Conservation (phyloP, 768 basidiomycete genomes). For the Mrakia blollopis region DNA sequence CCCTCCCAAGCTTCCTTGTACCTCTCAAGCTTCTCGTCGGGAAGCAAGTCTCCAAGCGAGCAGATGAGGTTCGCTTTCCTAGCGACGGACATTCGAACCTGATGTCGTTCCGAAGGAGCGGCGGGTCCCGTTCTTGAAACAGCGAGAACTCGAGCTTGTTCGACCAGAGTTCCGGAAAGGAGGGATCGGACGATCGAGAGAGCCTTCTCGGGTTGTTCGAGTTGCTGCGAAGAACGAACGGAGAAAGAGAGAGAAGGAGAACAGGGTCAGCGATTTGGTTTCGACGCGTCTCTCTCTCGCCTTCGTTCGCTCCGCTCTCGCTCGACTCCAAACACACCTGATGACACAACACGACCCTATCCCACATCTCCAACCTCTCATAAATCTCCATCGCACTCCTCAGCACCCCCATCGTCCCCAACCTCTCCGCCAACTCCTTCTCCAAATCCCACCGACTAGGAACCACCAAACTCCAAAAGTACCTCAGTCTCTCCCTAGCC, state of each 20-base stretch:
- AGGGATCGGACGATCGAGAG: slow-evolving; percentile 77
- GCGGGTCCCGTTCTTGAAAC: slow-evolving; percentile 24
- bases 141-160: slow-evolving; percentile 22
- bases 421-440: slow-evolving; percentile 77
- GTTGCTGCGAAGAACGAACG: slow-evolving; percentile 41
- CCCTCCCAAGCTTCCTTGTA: slow-evolving; percentile 76
- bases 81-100: slow-evolving; percentile 40
- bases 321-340: slow-evolving; percentile 42
- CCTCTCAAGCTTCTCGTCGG: slow-evolving; percentile 58
- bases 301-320: neutral
- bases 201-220: slow-evolving; percentile 74
- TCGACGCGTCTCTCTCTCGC: neutral
- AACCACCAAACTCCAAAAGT: slow-evolving; percentile 72
- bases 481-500: slow-evolving; percentile 62
- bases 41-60: slow-evolving; percentile 74
- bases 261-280: neutral
- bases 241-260: neutral
- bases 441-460: slow-evolving; percentile 94
- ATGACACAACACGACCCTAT: slow-evolving; percentile 87
- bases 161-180: slow-evolving; percentile 23
- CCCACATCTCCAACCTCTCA: slow-evolving; percentile 96
- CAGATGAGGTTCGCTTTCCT: slow-evolving; percentile 92
- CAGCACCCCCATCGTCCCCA: slow-evolving; percentile 76
- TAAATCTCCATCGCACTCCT: slow-evolving; percentile 90
- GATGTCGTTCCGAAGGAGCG: slow-evolving; percentile 14